These are phyloP conservation scores for Gnetum montanum DNA, from an alignment of 75 land plant species.

Conservation along the genomic window DNA sequence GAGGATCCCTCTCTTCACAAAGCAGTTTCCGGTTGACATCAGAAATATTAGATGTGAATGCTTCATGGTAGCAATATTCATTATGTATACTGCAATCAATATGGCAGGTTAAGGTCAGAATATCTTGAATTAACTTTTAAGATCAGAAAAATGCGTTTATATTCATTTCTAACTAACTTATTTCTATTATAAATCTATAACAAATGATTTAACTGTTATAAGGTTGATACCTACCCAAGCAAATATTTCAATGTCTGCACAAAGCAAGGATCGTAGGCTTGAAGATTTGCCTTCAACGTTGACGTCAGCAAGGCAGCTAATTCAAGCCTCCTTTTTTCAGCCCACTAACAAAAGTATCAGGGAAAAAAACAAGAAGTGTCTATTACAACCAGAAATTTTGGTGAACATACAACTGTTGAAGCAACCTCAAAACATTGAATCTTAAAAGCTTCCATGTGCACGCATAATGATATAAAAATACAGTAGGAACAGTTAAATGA, in stretches of 20 bases:
- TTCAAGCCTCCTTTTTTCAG: constrained; percentile 76
- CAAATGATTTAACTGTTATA: background rate
- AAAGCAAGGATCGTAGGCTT: constrained; percentile 88
- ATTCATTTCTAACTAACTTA: too few species aligned
- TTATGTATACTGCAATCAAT: constrained; percentile 70
- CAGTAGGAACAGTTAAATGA: too few species aligned
- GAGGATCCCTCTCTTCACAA: constrained; percentile 84
- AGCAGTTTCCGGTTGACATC: constrained; percentile 66
- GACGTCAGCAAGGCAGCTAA: constrained; percentile 87
- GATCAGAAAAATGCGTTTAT: too few species aligned
- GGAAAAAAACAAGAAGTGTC: background rate
- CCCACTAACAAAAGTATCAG: constrained; percentile 58
- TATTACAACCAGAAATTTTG: background rate
- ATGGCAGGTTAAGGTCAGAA: background rate
- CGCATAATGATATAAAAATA: too few species aligned
- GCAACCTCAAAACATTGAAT: too few species aligned
- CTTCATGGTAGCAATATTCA: constrained; percentile 74
- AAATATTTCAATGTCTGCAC: constrained; percentile 83
- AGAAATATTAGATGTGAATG: constrained; percentile 59
- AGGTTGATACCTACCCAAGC: constrained; percentile 49
- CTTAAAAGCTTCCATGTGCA: too few species aligned
- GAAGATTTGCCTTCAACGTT: constrained; percentile 69
- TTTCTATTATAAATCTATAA: too few species aligned
- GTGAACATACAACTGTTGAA: too few species aligned
- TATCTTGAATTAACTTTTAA: background rate